These are phyloP conservation scores for Beauveria sp. DNA, from an alignment of 2,329 filamentous ascomycete genomes.

Conservation along the genomic window DNA sequence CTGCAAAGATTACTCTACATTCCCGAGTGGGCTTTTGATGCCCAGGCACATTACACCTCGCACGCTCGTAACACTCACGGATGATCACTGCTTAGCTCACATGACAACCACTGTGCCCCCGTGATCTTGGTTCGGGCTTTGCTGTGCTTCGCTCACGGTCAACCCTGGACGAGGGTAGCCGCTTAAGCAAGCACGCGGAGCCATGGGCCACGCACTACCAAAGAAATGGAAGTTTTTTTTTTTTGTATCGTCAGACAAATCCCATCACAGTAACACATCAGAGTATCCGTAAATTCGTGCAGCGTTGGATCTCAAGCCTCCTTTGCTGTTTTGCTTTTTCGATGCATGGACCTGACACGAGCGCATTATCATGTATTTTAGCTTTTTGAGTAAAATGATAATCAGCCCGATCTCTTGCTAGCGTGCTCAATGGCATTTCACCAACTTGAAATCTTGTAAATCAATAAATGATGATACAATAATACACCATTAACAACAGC, in stretches of 20 bases:
- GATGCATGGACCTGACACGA: background rate
- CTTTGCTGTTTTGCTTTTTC: background rate
- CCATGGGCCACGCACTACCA: background rate
- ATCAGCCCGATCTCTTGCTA: no score
- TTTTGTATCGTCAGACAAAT: background rate
- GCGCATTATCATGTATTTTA: background rate
- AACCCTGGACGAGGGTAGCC: background rate
- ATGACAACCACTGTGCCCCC: no score
- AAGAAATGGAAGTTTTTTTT: no score
- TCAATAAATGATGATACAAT: no score
- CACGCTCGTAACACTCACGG: background rate
- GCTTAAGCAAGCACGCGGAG: background rate
- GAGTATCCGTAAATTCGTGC: background rate
- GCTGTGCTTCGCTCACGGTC: background rate
- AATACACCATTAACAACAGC: no score
- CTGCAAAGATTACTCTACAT: background rate
- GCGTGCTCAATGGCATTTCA: no score
- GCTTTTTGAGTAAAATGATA: background rate
- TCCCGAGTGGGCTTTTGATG: background rate
- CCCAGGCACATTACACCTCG: background rate
- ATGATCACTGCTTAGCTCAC: no score
- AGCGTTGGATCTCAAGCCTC: background rate
- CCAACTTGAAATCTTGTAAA: no score
- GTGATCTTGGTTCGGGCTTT: no score
- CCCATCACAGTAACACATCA: background rate